phyloP scores from a whole-genome alignment of 169 alveolate species.

The Neospora caninum region DNA sequence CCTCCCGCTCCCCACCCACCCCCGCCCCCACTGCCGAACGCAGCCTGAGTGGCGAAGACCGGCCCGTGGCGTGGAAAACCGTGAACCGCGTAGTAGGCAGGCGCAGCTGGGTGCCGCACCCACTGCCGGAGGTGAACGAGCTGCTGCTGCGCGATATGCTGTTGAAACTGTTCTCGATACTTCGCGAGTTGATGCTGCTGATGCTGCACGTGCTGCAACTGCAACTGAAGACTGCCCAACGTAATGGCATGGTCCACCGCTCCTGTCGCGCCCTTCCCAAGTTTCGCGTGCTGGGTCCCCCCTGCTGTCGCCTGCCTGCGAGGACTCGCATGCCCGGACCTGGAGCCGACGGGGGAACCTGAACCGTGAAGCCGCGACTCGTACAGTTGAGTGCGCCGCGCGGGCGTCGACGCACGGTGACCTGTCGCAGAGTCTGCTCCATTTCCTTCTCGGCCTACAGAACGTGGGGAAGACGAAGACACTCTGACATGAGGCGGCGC shows the following conservation, averaged over 20 bases:
- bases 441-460: not conserved
- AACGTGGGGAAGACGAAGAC: not conserved
- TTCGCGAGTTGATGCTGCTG: conserved; percentile 6
- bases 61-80: conserved; percentile 20
- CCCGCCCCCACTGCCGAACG: not conserved
- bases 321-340: not conserved
- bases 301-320: conserved; percentile 26
- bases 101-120: conserved; percentile 48
- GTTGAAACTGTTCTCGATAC: not conserved
- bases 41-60: conserved; percentile 40
- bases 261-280: not conserved
- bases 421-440: not conserved
- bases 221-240: conserved; percentile 23
- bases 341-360: not conserved
- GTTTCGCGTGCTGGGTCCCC: conserved; percentile 21
- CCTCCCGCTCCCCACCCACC: not conserved
- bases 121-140: conserved; percentile 32
- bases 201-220: not conserved
- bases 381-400: not conserved
- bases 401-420: not conserved
- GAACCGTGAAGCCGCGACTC: not conserved
- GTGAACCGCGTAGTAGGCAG: conserved; percentile 40
- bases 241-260: not conserved
- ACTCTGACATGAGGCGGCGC: conserved; percentile 38
- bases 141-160: not conserved